Evolutionary conservation across 768 basidiomycete species (phyloP).

Genomic region (Cubamyces lactineus): DNA sequence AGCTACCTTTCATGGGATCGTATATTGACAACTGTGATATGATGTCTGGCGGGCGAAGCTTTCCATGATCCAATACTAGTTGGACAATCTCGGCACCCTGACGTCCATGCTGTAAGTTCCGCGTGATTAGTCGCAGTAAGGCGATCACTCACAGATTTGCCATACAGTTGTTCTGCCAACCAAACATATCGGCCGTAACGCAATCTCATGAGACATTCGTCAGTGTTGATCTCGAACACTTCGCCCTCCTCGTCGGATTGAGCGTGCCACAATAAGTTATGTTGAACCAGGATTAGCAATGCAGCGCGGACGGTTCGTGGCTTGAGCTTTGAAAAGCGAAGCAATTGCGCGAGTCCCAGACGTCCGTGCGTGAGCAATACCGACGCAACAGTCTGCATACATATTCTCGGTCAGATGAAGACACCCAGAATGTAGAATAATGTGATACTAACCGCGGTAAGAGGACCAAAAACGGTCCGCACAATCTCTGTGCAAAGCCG

Average conservation of each 20-base stretch:
- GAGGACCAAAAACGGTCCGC: conserved; percentile 64
- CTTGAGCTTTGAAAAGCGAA: conserved; percentile 69
- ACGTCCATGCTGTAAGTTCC: not conserved
- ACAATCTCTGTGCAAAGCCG: conserved; percentile 66
- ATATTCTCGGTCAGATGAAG: not conserved
- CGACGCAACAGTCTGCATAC: conserved; percentile 66
- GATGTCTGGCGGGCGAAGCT: conserved; percentile 77
- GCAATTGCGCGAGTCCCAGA: conserved; percentile 67
- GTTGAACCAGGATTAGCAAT: conserved; percentile 82
- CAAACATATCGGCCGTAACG: conserved; percentile 84
- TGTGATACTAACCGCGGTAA: conserved; percentile 58
- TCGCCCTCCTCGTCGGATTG: conserved; percentile 71
- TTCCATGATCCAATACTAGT: conserved; percentile 81
- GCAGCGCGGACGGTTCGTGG: conserved; percentile 69
- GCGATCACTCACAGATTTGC: conserved; percentile 58
- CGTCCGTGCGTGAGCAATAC: conserved; percentile 82
- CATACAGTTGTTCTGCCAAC: conserved; percentile 72
- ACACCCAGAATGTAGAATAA: not conserved
- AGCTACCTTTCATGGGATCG: conserved; percentile 44
- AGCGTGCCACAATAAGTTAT: conserved; percentile 89
- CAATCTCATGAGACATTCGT: conserved; percentile 81
- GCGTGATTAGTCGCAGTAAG: not conserved
- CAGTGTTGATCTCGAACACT: conserved; percentile 78
- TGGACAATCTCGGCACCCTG: conserved; percentile 81
- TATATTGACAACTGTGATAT: conserved; percentile 51